Evolutionary conservation across 176 grass and related monocot species (phyloP).

Genomic region (Raddia guianensis): DNA sequence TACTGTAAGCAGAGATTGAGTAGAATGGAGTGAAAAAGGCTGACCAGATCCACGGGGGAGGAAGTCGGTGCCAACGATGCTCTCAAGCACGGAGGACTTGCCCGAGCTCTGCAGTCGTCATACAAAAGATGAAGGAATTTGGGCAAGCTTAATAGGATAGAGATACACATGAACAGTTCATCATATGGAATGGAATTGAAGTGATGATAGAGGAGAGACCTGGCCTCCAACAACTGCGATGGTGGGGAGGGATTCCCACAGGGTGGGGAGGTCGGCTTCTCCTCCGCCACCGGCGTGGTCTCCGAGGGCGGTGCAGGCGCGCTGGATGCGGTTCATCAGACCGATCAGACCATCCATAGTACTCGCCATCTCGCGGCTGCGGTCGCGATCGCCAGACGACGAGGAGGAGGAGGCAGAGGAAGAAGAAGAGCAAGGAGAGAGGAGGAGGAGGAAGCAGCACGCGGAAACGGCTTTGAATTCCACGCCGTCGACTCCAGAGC

Average conservation of each 20-base stretch:
- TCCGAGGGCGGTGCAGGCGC: constrained; percentile 71
- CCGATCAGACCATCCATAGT: constrained; percentile 74
- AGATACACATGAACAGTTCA: background rate
- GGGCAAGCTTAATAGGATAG: background rate
- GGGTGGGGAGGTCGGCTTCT: constrained; percentile 51
- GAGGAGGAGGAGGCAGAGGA: background rate
- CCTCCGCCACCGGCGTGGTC: constrained; percentile 39
- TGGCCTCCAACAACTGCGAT: constrained; percentile 83
- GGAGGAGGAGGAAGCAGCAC: background rate
- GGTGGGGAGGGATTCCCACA: constrained; percentile 77
- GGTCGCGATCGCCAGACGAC: background rate
- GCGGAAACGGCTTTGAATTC: constrained; percentile 10
- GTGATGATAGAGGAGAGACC: constrained; percentile 32
- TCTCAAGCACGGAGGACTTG: constrained; percentile 80
- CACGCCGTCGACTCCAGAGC: background rate
- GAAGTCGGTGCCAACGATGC: constrained; percentile 71
- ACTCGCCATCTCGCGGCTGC: constrained; percentile 13
- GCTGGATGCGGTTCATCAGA: constrained; percentile 75
- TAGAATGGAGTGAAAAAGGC: background rate
- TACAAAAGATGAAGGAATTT: too few relatives aligned
- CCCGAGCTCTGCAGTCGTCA: constrained; percentile 60
- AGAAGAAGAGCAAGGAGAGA: background rate
- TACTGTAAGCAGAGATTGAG: background rate
- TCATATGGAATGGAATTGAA: too few relatives aligned
- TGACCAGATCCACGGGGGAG: constrained; percentile 81